These are phyloP conservation scores for Dioszegia aurantiaca DNA, from an alignment of 768 basidiomycete species.

Conservation along the genomic window DNA sequence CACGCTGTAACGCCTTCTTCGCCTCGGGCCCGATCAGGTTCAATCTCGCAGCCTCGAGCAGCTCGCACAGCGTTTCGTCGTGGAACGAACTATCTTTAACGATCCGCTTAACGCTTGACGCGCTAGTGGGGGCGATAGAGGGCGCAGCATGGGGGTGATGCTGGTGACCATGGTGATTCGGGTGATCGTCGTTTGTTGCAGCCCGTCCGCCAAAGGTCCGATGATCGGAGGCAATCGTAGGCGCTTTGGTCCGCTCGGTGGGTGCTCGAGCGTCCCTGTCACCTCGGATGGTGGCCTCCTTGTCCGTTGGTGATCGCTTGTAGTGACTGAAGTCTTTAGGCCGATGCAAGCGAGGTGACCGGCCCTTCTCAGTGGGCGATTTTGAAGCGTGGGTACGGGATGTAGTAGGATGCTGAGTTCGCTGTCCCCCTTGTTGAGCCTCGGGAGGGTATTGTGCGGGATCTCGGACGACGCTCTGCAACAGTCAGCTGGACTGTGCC, in stretches of 20 bases:
- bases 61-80: slow-evolving; percentile 50
- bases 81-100: slow-evolving; percentile 45
- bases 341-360: slow-evolving; percentile 3
- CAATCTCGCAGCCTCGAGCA: slow-evolving; percentile 44
- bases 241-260: slow-evolving; percentile 4
- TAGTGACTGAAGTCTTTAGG: slow-evolving; percentile 2
- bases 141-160: neutral
- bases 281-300: neutral
- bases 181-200: neutral
- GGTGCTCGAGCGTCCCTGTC: neutral
- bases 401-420: neutral
- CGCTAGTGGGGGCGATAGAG: slow-evolving; percentile 40
- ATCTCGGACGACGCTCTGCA: neutral
- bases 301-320: neutral
- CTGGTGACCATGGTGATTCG: neutral
- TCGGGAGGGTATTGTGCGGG: slow-evolving; percentile 6
- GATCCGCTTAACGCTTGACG: slow-evolving; percentile 43
- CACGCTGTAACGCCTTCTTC: slow-evolving; percentile 46
- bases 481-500: neutral
- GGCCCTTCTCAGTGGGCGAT: neutral
- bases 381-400: neutral
- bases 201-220: slow-evolving; percentile 6
- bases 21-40: slow-evolving; percentile 46
- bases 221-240: slow-evolving; percentile 9
- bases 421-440: neutral